phyloP scores from a whole-genome alignment of 208 protist genomes.

The Trypanosoma platydactyli region DNA sequence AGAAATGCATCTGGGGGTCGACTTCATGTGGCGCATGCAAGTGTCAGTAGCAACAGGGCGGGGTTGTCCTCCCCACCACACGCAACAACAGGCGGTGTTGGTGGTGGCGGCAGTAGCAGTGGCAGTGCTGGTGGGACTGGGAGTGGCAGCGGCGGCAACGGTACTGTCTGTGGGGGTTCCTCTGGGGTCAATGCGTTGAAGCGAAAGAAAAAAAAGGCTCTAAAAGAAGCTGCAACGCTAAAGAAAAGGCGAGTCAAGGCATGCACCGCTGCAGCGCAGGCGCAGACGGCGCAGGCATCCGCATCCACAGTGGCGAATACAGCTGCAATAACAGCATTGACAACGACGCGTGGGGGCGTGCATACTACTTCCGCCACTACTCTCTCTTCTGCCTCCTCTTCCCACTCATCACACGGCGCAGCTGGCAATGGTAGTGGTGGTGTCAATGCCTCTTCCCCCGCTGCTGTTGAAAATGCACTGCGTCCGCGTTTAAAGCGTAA shows the following conservation, averaged over 20 bases:
- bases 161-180: neutral
- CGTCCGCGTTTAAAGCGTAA: neutral
- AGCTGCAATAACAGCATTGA: neutral
- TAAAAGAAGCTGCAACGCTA: neutral
- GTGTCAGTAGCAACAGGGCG: neutral
- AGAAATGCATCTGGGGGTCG: neutral
- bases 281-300: neutral
- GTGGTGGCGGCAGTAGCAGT: neutral
- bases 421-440: neutral
- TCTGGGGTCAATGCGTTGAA: neutral
- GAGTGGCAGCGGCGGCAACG: neutral
- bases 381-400: neutral
- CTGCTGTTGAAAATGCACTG: neutral
- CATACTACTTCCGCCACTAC: no score
- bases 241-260: conserved; percentile 9
- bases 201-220: neutral
- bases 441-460: neutral
- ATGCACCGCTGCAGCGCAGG: neutral
- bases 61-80: neutral
- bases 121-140: neutral
- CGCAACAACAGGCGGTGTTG: neutral
- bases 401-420: neutral
- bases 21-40: neutral
- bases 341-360: neutral
- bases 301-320: neutral